These are phyloP conservation scores for Aspergillus brunneoviolaceus DNA, from an alignment of 2,329 filamentous ascomycete genomes.

Conservation along the genomic window DNA sequence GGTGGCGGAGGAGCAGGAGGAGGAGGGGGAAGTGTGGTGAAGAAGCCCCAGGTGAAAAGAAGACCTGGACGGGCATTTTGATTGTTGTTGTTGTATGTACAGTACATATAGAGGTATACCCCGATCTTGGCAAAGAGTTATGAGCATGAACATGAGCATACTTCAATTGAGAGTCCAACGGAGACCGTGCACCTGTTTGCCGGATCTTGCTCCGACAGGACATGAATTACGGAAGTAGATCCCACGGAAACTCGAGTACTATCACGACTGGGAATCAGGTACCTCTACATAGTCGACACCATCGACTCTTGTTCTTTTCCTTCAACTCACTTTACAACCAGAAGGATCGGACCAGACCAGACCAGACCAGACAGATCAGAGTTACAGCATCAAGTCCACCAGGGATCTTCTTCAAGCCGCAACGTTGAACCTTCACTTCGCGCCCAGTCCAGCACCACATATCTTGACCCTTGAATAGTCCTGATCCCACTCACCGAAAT, in stretches of 20 bases:
- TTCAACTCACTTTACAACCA: not conserved
- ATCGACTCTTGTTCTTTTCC: not conserved
- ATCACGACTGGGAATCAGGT: too few relatives aligned
- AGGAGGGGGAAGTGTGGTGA: conserved; percentile 40
- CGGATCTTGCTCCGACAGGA: not conserved
- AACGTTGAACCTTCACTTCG: not conserved
- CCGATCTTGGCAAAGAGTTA: not conserved
- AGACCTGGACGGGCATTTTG: conserved; percentile 39
- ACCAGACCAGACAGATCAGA: not conserved
- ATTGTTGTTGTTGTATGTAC: conserved; percentile 5
- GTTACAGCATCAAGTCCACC: conserved; percentile 3
- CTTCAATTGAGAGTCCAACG: not conserved
- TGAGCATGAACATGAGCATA: not conserved
- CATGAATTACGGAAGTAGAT: too few relatives aligned
- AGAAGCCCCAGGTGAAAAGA: conserved; percentile 36
- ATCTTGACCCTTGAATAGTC: not conserved
- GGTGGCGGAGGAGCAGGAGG: conserved; percentile 8
- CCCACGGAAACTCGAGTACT: too few relatives aligned
- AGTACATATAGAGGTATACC: not conserved
- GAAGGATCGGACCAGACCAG: not conserved
- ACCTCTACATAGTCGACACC: not conserved
- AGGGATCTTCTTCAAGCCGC: conserved; percentile 3
- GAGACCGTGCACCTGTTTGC: not conserved
- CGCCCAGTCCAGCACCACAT: not conserved
- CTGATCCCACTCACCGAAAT: too few relatives aligned